phyloP scores from a whole-genome alignment of 2,329 filamentous ascomycete species.

The Botrytis cinerea region DNA sequence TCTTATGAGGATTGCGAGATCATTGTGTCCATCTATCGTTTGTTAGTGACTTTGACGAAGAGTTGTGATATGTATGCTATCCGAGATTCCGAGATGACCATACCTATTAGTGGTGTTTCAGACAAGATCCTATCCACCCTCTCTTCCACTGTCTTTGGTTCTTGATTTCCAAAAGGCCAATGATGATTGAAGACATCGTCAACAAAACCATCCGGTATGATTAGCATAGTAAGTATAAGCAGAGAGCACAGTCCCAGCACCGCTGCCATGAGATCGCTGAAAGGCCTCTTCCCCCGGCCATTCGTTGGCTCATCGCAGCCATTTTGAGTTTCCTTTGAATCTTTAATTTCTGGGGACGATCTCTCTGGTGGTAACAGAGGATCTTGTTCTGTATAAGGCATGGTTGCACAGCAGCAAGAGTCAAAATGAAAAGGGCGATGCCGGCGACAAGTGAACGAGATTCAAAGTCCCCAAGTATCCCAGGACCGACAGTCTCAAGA shows the following conservation, averaged over 20 bases:
- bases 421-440: not conserved
- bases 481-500: not conserved
- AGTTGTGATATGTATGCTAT: not conserved
- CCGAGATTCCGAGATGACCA: conserved; percentile 9
- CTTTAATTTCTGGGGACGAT: conserved; percentile 38
- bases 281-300: conserved; percentile 17
- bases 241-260: conserved; percentile 29
- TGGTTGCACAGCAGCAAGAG: not conserved
- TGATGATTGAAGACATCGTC: conserved; percentile 5
- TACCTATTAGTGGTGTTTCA: conserved; percentile 52
- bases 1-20: conserved; percentile 76
- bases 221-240: conserved; percentile 26
- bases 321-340: conserved; percentile 23
- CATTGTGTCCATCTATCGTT: conserved; percentile 79
- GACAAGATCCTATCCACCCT: conserved; percentile 49
- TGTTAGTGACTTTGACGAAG: not conserved
- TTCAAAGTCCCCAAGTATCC: not conserved
- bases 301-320: not conserved
- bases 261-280: conserved; percentile 21
- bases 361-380: conserved; percentile 38
- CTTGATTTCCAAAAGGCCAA: conserved; percentile 24
- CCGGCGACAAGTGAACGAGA: not conserved
- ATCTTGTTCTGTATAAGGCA: conserved; percentile 35
- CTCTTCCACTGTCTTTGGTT: conserved; percentile 36
- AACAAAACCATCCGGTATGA: conserved; percentile 25